Evolutionary conservation across 2,329 filamentous ascomycete genomes (phyloP).

Genomic region (Catunica adiposa): DNA sequence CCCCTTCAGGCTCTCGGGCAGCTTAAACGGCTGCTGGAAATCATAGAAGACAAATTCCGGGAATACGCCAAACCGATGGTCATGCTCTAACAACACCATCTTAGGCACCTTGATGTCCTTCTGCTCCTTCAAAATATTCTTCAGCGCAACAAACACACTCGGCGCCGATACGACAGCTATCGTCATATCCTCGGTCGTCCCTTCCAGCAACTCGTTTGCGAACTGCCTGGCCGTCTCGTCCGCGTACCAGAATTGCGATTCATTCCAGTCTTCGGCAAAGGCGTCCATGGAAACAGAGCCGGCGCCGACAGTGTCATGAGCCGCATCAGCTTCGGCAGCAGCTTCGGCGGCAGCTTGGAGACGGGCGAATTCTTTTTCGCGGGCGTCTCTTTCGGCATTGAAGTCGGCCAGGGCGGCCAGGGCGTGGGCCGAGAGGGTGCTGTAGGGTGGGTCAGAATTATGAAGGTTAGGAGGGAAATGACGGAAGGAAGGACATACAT

Average conservation of each 20-base stretch:
- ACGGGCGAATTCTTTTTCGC: constrained; percentile 49
- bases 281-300: constrained; percentile 41
- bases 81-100: constrained; percentile 55
- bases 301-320: constrained; percentile 2
- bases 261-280: constrained; percentile 70
- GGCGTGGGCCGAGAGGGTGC: constrained; percentile 47
- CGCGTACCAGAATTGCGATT: constrained; percentile 71
- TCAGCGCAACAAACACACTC: constrained; percentile 60
- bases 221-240: constrained; percentile 51
- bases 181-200: constrained; percentile 35
- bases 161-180: constrained; percentile 60
- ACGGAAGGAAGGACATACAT: constrained; percentile 24
- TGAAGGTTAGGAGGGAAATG: not conserved
- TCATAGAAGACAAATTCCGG: constrained; percentile 61
- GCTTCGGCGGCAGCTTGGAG: constrained; percentile 39
- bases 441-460: not conserved
- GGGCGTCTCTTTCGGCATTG: constrained; percentile 53
- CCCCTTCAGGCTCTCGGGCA: constrained; percentile 47
- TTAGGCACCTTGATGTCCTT: constrained; percentile 28
- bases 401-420: constrained; percentile 58
- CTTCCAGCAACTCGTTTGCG: constrained; percentile 49
- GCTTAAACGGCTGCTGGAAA: constrained; percentile 48
- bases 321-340: constrained; percentile 16
- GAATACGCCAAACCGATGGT: constrained; percentile 57
- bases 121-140: constrained; percentile 38